Evolutionary conservation across 164 flowering plant genomes (phyloP).

Genomic region (Nymphaea thermarum): DNA sequence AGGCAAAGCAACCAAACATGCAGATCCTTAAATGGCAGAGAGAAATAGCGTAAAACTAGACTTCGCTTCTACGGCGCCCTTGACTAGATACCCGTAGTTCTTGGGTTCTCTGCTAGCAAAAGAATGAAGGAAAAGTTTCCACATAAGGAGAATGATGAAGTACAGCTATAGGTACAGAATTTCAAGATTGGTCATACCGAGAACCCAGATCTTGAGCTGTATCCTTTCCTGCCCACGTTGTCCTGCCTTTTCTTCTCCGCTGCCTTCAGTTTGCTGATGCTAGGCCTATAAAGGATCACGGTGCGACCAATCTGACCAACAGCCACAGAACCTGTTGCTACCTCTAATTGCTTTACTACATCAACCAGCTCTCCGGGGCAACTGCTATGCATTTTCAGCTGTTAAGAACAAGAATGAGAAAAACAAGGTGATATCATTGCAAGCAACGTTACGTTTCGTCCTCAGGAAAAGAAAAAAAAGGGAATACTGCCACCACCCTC

Average conservation of each 20-base stretch:
- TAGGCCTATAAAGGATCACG: slow-evolving; percentile 81
- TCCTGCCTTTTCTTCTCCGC: slow-evolving; percentile 49
- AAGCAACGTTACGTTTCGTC: too few relatives aligned
- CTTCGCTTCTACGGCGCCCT: background rate
- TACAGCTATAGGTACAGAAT: background rate
- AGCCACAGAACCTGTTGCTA: slow-evolving; percentile 64
- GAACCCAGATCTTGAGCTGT: slow-evolving; percentile 11
- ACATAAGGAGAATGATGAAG: background rate
- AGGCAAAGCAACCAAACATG: too few relatives aligned
- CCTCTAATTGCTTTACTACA: slow-evolving; percentile 62
- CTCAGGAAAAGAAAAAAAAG: too few relatives aligned
- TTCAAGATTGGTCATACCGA: slow-evolving; percentile 1
- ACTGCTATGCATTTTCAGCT: slow-evolving; percentile 68
- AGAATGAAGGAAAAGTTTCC: background rate
- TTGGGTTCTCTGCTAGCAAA: background rate
- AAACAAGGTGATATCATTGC: too few relatives aligned
- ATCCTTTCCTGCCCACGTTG: slow-evolving; percentile 26
- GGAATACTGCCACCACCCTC: too few relatives aligned
- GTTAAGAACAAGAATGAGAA: slow-evolving; percentile 3
- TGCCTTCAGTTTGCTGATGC: slow-evolving; percentile 62
- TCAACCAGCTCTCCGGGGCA: slow-evolving; percentile 84
- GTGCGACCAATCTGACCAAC: slow-evolving; percentile 79
- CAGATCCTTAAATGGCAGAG: too few relatives aligned
- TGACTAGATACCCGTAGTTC: background rate
- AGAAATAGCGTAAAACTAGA: background rate